These are phyloP conservation scores for Ceratocystis eucalypticola DNA, from an alignment of 2,329 filamentous ascomycete species.

Conservation along the genomic window DNA sequence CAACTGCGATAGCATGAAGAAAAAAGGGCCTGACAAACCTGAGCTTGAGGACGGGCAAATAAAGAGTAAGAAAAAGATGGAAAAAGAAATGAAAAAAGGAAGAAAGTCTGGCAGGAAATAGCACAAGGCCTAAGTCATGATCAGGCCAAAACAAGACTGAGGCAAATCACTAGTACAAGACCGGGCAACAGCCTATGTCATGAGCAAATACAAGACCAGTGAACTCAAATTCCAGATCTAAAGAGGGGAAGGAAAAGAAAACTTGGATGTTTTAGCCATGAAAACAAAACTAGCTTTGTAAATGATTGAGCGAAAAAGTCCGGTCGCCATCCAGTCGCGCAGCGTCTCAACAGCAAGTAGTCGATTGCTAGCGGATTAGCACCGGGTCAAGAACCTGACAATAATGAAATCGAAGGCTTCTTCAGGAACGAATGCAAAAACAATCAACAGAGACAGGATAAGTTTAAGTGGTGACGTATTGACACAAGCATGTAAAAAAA, in stretches of 20 bases:
- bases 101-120: neutral
- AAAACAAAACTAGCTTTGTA: neutral
- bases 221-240: neutral
- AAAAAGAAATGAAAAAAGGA: neutral
- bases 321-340: neutral
- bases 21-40: neutral
- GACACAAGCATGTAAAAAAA: neutral
- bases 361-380: neutral
- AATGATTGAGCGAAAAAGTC: neutral
- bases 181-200: neutral
- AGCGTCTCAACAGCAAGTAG: neutral
- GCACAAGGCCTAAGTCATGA: neutral
- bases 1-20: neutral
- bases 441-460: neutral
- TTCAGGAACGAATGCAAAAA: neutral
- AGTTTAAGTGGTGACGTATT: constrained; percentile 6
- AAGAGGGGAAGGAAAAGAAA: neutral
- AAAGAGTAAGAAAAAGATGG: neutral
- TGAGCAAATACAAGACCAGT: neutral
- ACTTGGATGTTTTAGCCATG: neutral
- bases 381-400: constrained; percentile 2
- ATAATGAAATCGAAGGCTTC: neutral
- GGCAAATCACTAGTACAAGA: constrained; percentile 8
- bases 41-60: neutral
- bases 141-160: neutral